Evolutionary conservation across 208 protist genomes (phyloP), one percentile per base, ranked within the genome.

Genomic region (Trichomonas vaginalis): DNA sequence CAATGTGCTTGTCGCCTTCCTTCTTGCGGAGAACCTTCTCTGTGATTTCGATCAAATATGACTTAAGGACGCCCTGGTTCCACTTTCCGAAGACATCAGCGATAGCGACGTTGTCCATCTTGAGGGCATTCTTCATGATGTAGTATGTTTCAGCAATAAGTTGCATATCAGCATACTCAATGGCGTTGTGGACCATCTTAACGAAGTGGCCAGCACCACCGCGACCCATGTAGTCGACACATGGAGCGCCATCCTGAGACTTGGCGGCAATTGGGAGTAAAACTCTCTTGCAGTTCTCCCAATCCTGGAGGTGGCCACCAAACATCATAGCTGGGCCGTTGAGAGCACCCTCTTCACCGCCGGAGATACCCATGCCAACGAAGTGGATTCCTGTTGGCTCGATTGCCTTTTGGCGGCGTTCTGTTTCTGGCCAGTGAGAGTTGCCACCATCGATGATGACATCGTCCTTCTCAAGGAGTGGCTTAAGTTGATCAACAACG

Each of bases 81-180:
- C 98, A 99, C 87, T 98, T 97, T 95, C 97, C 96, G 95, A 99
- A 98, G 9, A 98, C 97, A 14, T 96, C 96, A 15, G 97, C 97
- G 61, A 99, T 97, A 96, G 99, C 98, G 83, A 98, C 97, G 96
- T 99, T 98, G 95, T 95, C 97, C 92, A 99, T 96, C n/a, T 96
- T 87, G 35, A 97, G 97, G 35, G 99, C 80, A 40, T 97, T 97
- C 46, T 97, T 97, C 80, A 99, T 96, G 12, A 99, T 96, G 95
- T 98, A 97, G 97, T 99, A 99, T 1, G 98, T 98, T 97, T 99
- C 99, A 83, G 97, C 98, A 92, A 98, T 98, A 6, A 98, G 40
- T 97, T 99, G 99, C 97, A 99, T 99, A 96, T 99, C 99, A 83
- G 98, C 99, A 97, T 99, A 99, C 97, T 99, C 99, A 70, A 99